phyloP scores from a whole-genome alignment of 1,139 yeast genomes.

The Keqinozyma sinolaborantium region DNA sequence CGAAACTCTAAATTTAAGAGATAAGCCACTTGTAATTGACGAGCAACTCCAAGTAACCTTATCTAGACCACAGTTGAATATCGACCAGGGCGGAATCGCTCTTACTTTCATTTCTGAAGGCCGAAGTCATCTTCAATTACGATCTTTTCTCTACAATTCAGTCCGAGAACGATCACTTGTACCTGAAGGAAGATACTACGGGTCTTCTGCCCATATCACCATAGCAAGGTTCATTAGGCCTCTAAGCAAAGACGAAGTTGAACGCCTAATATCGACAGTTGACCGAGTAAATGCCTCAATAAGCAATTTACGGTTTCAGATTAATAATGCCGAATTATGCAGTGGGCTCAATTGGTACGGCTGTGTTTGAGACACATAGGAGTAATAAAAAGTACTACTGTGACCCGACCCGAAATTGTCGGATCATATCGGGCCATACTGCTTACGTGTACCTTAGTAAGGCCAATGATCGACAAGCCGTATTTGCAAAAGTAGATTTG shows the following conservation, averaged over 20 bases:
- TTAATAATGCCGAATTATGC: background rate
- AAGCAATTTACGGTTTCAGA: background rate
- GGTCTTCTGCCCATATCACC: background rate
- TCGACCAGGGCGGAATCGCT: background rate
- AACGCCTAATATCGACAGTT: background rate
- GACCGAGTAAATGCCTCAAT: background rate
- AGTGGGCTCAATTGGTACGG: conserved; percentile 1
- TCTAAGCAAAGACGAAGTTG: background rate
- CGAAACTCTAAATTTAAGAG: background rate
- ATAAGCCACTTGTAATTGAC: background rate
- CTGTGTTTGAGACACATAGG: background rate
- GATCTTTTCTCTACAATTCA: background rate
- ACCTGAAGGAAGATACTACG: background rate
- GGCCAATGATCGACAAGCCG: no score
- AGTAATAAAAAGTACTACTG: background rate
- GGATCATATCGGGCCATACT: background rate
- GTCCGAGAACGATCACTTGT: background rate
- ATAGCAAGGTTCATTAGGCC: background rate
- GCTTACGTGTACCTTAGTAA: no score
- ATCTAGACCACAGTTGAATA: background rate
- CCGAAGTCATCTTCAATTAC: background rate
- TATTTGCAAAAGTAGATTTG: background rate
- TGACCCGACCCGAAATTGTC: background rate
- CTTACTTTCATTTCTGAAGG: background rate
- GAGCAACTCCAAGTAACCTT: background rate